Base-by-base conservation (phyloP, 805 yeast species). In the Candida qinlingensis region DNA sequence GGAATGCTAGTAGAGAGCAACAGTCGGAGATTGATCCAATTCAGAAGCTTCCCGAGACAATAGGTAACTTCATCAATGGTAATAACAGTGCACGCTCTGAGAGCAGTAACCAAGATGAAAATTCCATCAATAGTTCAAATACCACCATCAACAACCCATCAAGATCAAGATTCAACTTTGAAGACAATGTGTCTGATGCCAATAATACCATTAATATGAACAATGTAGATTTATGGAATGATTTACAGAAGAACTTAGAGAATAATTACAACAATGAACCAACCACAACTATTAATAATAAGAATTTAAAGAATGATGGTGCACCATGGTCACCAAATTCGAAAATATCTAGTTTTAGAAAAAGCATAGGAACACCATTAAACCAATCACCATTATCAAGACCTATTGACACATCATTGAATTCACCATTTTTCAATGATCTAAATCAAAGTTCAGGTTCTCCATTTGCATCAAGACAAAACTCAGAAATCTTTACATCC, bases 281-380 rank as follows among this genome's bases (percentile, higher is more conserved):
- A 8, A 31, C 34, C 34, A 31, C 34, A 36, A n/a, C 27, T n/a
- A 41, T 11, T 26, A 37, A 27, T 19, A 30, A 30, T 3, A 27
- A 26, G 8, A 36, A 9, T 9, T 19, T 41, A n/a, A 29, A 31
- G 25, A 38, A 34, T 53, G 62, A 30, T n/a, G 34, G 19, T 2
- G n/a, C 42, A 10, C 19, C 46, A 58, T 51, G 62, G 13, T 57
- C 62, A 1, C 58, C 64, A 6, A 59, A 47, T 46, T 54, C 63
- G 25, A 59, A 54, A 37, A 44, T 60, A 7, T 59, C 64, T 6
- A 60, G 64, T 30, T 60, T 60, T 37, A 54, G 64, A 41, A 53
- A 51, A 44, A 51, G 53, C 10, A 39, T 46, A 10, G 50, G 49
- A 1, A 33, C 57, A 0, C 54, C 61, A 34, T 40, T 57, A 9